Conservation (phyloP, 2,329 filamentous ascomycete genomes). For the Neopestalotiopsis sp. region DNA sequence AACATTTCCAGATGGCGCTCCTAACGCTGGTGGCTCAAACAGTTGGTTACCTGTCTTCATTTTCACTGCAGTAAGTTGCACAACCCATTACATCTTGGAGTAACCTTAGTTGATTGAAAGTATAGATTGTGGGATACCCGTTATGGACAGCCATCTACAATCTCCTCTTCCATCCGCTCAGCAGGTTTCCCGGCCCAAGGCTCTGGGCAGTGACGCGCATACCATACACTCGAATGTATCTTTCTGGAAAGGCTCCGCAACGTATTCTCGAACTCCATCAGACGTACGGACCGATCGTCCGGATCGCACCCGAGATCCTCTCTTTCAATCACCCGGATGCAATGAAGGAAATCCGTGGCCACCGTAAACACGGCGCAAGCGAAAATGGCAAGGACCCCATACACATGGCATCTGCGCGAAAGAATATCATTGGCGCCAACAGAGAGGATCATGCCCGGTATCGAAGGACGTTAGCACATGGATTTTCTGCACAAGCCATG, state of each 20-base stretch:
- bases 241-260: not conserved
- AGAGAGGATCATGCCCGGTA: constrained; percentile 9
- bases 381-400: constrained; percentile 1
- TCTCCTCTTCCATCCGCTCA: not conserved
- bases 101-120: too few species aligned
- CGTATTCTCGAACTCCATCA: not conserved
- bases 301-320: not conserved
- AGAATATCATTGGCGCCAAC: not conserved
- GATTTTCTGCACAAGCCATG: constrained; percentile 27
- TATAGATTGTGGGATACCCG: not conserved
- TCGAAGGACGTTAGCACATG: constrained; percentile 23
- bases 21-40: too few species aligned
- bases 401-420: too few species aligned
- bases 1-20: too few species aligned
- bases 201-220: not conserved
- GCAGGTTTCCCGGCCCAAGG: not conserved
- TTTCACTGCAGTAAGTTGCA: too few species aligned
- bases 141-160: not conserved
- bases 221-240: not conserved
- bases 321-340: not conserved
- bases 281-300: not conserved
- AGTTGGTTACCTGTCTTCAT: too few species aligned
- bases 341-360: not conserved
- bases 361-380: not conserved
- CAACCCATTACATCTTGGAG: too few species aligned